Percentiles rank a stretch among this genome's conserved stretches.
Evolutionary conservation across 2,329 filamentous ascomycete genomes (phyloP).

Genomic region (Fusarium sp.): DNA sequence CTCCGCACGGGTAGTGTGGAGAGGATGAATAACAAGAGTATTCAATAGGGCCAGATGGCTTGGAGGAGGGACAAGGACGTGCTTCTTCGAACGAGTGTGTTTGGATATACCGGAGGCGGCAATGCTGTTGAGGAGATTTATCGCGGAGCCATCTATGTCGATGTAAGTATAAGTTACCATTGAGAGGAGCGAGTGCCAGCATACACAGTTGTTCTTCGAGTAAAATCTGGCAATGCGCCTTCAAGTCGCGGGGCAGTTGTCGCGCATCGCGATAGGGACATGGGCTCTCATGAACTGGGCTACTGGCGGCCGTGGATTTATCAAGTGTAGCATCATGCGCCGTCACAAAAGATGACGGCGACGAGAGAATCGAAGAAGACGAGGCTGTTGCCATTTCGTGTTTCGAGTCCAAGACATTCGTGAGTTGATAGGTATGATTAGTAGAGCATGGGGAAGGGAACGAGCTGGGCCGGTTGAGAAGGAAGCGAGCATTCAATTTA

Average conservation of each 20-base stretch:
- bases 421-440: not conserved
- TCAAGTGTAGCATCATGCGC: conserved; percentile 43
- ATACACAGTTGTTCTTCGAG: conserved; percentile 79
- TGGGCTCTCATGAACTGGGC: conserved; percentile 45
- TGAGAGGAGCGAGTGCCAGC: conserved; percentile 30
- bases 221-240: conserved; percentile 74
- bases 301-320: conserved; percentile 52
- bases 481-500: conserved; percentile 26
- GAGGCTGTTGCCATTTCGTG: conserved; percentile 36
- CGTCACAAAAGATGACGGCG: conserved; percentile 51
- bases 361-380: conserved; percentile 43
- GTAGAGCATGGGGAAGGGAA: not conserved
- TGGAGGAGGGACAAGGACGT: conserved; percentile 73
- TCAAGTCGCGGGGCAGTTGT: conserved; percentile 70
- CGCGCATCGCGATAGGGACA: conserved; percentile 63
- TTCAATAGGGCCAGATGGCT: conserved; percentile 80
- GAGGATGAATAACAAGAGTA: conserved; percentile 84
- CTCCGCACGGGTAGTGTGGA: conserved; percentile 77
- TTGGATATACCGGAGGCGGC: conserved; percentile 62
- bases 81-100: conserved; percentile 44
- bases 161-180: not conserved
- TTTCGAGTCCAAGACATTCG: conserved; percentile 27
- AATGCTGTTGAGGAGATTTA: conserved; percentile 72
- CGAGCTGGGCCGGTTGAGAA: not conserved
- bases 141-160: conserved; percentile 54